Evolutionary conservation across 2,329 filamentous ascomycete genomes (phyloP).

Genomic region (Monilinia polystroma): DNA sequence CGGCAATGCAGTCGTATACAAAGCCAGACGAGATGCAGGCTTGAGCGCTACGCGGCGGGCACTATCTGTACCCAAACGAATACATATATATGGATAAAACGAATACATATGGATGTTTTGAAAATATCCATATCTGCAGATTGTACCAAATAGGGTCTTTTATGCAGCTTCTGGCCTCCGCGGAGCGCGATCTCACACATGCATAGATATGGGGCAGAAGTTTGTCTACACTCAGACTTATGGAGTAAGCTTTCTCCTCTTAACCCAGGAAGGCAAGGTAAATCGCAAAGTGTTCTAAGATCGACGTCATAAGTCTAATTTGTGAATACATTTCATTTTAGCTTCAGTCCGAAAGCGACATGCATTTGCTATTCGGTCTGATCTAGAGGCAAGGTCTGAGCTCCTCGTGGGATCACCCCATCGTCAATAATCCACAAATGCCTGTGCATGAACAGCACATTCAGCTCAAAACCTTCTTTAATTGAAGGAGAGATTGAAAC

Average conservation of each 20-base stretch:
- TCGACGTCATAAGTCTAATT: background rate
- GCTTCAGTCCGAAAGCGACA: background rate
- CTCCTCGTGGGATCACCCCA: background rate
- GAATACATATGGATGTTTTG: background rate
- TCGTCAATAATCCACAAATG: constrained; percentile 17
- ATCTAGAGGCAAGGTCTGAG: constrained; percentile 15
- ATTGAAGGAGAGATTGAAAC: constrained; percentile 16
- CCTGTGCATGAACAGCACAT: constrained; percentile 21
- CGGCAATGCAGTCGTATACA: constrained; percentile 4
- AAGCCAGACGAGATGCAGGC: background rate
- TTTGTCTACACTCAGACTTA: constrained; percentile 1
- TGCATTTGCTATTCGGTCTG: constrained; percentile 16
- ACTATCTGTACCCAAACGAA: background rate
- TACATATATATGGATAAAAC: background rate
- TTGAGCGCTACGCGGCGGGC: background rate
- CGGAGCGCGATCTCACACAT: background rate
- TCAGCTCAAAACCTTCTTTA: constrained; percentile 14
- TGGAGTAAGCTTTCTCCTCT: background rate
- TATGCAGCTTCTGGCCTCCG: constrained; percentile 7
- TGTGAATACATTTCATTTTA: background rate
- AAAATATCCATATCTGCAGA: constrained; percentile 1
- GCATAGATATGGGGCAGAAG: constrained; percentile 13
- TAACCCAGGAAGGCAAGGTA: constrained; percentile 7
- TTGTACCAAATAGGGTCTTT: constrained; percentile 1
- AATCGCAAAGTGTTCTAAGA: background rate